phyloP scores from a whole-genome alignment of 148 eudicot genomes.

The Rhododendron molle region DNA sequence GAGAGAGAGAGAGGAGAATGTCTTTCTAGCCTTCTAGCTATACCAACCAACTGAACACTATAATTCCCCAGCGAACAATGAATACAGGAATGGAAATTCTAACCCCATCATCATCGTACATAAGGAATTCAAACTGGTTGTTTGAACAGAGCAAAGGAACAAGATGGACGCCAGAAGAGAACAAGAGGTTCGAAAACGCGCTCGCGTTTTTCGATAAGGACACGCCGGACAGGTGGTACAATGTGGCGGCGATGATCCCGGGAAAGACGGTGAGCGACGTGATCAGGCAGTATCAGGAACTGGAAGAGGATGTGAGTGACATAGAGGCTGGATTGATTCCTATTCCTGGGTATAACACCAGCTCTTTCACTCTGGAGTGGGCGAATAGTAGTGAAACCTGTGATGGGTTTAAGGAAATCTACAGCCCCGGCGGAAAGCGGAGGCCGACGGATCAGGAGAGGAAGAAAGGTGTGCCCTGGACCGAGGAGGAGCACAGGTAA shows the following conservation, averaged over 20 bases:
- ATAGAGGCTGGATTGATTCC: slow-evolving; percentile 50
- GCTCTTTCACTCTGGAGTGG: slow-evolving; percentile 46
- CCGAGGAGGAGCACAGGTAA: slow-evolving; percentile 53
- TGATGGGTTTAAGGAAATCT: slow-evolving; percentile 33
- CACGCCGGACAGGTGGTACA: slow-evolving; percentile 52
- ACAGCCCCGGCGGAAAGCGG: slow-evolving; percentile 26
- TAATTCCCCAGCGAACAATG: slow-evolving; percentile 14
- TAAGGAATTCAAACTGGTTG: slow-evolving; percentile 29
- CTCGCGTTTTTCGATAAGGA: slow-evolving; percentile 47
- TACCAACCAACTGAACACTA: neutral
- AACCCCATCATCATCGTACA: slow-evolving; percentile 21
- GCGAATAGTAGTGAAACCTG: slow-evolving; percentile 13
- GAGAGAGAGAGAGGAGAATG: neutral
- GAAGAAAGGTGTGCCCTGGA: slow-evolving; percentile 60
- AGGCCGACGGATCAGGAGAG: slow-evolving; percentile 43
- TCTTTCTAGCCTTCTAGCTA: neutral
- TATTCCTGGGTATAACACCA: slow-evolving; percentile 35
- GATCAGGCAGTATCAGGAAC: slow-evolving; percentile 41
- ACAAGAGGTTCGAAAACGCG: slow-evolving; percentile 48
- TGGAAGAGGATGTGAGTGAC: slow-evolving; percentile 49
- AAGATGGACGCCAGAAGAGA: slow-evolving; percentile 47
- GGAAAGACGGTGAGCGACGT: slow-evolving; percentile 51
- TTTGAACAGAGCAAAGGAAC: slow-evolving; percentile 34
- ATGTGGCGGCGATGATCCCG: slow-evolving; percentile 48
- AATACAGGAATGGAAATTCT: slow-evolving; percentile 22